Evolutionary conservation across 1,139 yeast species (phyloP), one percentile per base, ranked within the genome.

Genomic region (Blastobotrys malaysiensis): DNA sequence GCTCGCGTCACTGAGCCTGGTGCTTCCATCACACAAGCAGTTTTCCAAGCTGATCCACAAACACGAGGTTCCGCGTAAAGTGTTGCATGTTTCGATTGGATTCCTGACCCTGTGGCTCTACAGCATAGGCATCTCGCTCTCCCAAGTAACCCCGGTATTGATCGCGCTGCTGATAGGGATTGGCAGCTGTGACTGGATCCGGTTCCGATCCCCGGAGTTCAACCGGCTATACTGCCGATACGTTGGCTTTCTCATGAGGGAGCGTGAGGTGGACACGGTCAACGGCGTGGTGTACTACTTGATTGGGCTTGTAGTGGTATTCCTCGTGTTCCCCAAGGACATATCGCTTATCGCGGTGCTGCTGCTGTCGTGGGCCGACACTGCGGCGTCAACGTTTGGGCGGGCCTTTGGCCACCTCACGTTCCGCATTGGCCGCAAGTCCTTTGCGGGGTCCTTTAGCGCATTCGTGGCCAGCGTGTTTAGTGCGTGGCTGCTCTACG

Each of bases 371-470:
- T 93, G 98, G 98, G 91, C 96, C 9, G 99, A 93, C 68, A 90
- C 98, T 9, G 95, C 98, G 5, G 99, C 99, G 1, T 88, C 97
- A 2, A 88, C 97, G 0, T 71, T 91, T 65, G 99, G 98, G 20
- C 79, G 98, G 61, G 79, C 79, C 52, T 89, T 74, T 69, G 98
- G 98, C 6, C 78, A 86, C 63, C 78, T 86, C 62, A 89, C 97
- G 5, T 96, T 96, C 46, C 83, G 84, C 66, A 70, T 91, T 43
- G 74, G 78, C 55, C 82, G 83, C 57, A 93, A 93, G 69, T 86
- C 96, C 1, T 73, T 93, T 50, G 96, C 97, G 1, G 99, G 99
- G 0, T 83, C 91, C 1, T 53, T 83, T 24, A 98, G 97, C 14
- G 95, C 98, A 13, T 87, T 87, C 64, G 65, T 76, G 3, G 76